Percentiles rank a stretch among this genome's conserved stretches.
Evolutionary conservation across 2,329 filamentous ascomycete genomes (phyloP).

Genomic region (Chrysosporium keratinophilum): DNA sequence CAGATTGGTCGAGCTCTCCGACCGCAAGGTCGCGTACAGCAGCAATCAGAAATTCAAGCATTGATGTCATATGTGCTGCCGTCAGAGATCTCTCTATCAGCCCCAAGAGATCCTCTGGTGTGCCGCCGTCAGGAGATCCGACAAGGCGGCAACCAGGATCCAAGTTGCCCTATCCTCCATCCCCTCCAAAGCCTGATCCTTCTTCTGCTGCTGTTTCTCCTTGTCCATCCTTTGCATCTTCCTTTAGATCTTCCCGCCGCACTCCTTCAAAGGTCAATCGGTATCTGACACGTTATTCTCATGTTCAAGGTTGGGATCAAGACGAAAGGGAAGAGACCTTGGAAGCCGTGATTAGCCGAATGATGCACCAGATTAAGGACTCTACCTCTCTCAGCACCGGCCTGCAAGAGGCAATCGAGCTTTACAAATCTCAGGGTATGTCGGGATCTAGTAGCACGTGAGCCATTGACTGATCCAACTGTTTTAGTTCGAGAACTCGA

Average conservation of each 20-base stretch:
- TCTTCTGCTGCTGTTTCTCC: conserved; percentile 24
- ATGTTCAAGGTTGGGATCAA: conserved; percentile 68
- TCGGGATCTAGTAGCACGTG: conserved; percentile 10
- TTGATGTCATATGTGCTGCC: conserved; percentile 28
- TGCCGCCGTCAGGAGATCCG: conserved; percentile 1
- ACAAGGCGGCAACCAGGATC: not conserved
- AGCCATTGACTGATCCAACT: not conserved
- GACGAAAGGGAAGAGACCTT: conserved; percentile 65
- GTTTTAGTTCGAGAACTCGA: conserved; percentile 48
- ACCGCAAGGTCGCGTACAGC: conserved; percentile 15
- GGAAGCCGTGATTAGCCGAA: conserved; percentile 59
- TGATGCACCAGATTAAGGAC: conserved; percentile 62
- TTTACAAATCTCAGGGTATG: conserved; percentile 61
- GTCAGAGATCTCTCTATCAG: conserved; percentile 25
- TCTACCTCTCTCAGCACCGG: conserved; percentile 57
- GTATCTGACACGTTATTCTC: conserved; percentile 66
- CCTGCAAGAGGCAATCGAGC: conserved; percentile 61
- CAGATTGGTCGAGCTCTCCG: conserved; percentile 24
- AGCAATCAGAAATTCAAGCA: conserved; percentile 21
- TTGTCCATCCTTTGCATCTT: conserved; percentile 28
- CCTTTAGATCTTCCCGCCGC: conserved; percentile 16
- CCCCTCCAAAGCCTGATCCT: conserved; percentile 14
- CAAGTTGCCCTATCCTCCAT: conserved; percentile 4
- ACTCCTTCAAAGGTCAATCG: conserved; percentile 32
- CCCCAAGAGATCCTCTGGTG: not conserved